These are phyloP conservation scores for Fraxinus paxiana DNA, from an alignment of 305 asterid genomes.

Conservation along the genomic window DNA sequence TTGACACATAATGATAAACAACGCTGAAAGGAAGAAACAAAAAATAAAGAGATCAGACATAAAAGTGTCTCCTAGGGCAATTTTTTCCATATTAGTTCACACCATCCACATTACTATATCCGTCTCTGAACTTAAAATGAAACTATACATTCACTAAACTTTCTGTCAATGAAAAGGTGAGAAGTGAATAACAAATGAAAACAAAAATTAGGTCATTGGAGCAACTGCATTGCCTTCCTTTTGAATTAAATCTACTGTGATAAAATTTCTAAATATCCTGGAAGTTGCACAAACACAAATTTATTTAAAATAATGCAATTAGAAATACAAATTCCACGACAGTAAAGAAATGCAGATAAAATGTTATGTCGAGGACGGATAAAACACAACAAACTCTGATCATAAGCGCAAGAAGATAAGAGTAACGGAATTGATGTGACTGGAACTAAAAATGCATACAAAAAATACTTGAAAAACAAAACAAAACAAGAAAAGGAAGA, in stretches of 20 bases:
- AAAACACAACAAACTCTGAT: conserved; percentile 3
- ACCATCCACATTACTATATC: not conserved
- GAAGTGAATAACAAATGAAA: not conserved
- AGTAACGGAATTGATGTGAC: not conserved
- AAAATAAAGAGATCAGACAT: not conserved
- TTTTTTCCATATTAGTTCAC: not conserved
- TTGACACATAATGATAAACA: conserved; percentile 7
- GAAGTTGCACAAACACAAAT: conserved; percentile 8
- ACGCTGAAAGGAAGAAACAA: conserved; percentile 9
- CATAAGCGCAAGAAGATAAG: not conserved
- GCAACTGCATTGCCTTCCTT: not conserved
- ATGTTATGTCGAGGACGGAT: conserved; percentile 3
- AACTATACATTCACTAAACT: not conserved
- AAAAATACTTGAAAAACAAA: conserved; percentile 13
- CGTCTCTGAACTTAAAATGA: conserved; percentile 4
- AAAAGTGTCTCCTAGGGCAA: conserved; percentile 2
- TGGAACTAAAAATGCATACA: conserved; percentile 18
- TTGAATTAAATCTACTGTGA: not conserved
- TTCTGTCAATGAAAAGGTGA: not conserved
- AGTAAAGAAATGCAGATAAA: conserved; percentile 13
- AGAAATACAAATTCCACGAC: conserved; percentile 4
- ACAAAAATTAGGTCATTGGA: not conserved
- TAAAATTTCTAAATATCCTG: not conserved
- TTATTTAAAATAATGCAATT: conserved; percentile 5
- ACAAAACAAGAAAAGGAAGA: conserved; percentile 6